Base-by-base conservation (phyloP, 164 flowering plant species). In the Saururus chinensis region DNA sequence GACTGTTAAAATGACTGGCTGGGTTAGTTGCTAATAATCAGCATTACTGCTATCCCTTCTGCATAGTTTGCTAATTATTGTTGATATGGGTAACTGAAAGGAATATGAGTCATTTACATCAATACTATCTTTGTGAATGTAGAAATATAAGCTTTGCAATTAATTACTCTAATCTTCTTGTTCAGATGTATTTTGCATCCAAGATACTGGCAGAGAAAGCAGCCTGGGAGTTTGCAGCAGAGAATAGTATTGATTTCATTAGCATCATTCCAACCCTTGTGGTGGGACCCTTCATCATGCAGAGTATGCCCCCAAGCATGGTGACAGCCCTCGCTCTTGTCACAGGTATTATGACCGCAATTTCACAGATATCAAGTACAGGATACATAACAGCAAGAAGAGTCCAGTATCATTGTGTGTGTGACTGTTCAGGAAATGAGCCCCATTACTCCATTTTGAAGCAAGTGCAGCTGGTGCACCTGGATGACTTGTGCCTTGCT, bases 391-490 rank as follows among this genome's bases (percentile, higher is more conserved):
- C 4, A 6, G 37, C 37, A 30, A n/a, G 6, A 30, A 30, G 2
- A 30, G 37, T 30, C 37, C 37, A 30, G 6, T 30, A 2, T 30
- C 2, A 30, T 6, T 30, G 37, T 30, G n/a, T n/a, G n/a, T n/a
- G 37, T 30, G 4, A 30, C 37, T 30, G 6, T 55, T 40, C 78
- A 89, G 92, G 95, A 57, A 83, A 76, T 51, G 86, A 81, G 70
- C 68, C 79, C 2, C 95, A 89, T 56, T 90, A 90, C 66, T 68
- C 80, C 0, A 87, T 90, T n/a, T 73, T 87, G 53, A 83, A 67
- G 76, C 92, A 84, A 67, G 71, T 89, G n/a, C 86, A 87, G 21
- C 80, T 61, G 45, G 89, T 90, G 58, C 97, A 90, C 65, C 51
- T 86, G 64, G 92, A 90, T 69, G 95, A 88, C 56, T 75, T 90